Base-by-base conservation (phyloP, 2,329 filamentous ascomycete genomes). In the Orbilia javanica region DNA sequence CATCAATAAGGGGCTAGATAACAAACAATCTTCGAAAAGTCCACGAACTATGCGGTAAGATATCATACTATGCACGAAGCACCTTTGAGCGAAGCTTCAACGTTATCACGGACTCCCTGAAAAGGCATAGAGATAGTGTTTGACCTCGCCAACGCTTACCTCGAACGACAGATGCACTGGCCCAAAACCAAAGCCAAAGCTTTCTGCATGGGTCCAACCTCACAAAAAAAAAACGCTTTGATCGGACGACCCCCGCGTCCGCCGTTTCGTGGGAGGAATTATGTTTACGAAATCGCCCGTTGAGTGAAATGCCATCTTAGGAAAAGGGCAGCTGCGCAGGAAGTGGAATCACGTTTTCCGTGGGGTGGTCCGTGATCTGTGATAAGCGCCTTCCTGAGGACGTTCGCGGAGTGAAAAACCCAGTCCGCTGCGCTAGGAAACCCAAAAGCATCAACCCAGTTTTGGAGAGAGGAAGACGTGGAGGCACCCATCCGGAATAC, bases 271-370 rank as follows among this genome's bases (percentile, higher is more conserved):
- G 55, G 55, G 55, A 34, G 42, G 34, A 22, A 31, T 60, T 57
- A 22, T 22, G n/a, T 60, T 60, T 60, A 60, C 55, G 55, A 60
- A 60, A 60, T 60, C 55, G 34, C 20, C 55, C 20, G 34, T 25
- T 42, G 11, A 42, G 55, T 15, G 55, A 22, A 60, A 42, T 42
- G 5, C 31, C 31, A 42, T 25, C 34, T 42, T 31, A 13, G 52
- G 52, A 57, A 60, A 15, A 27, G 8, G 42, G n/a, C 42, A 44
- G 55, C 15, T 22, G 55, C 18, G 20, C 22, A 31, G n/a, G 52
- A 36, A 53, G 42, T 31, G 31, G 36, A 71, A 53, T 70, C 67
- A 72, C 69, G 57, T 65, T 73, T 60, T 64, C 52, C 69, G 69
- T 73, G 69, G 69, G 60, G 60, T 72, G 62, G 18, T 55, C 52